Conservation (phyloP, 1,284 basidiomycete species). For the Austroboletus olivaceoglutinosus region DNA sequence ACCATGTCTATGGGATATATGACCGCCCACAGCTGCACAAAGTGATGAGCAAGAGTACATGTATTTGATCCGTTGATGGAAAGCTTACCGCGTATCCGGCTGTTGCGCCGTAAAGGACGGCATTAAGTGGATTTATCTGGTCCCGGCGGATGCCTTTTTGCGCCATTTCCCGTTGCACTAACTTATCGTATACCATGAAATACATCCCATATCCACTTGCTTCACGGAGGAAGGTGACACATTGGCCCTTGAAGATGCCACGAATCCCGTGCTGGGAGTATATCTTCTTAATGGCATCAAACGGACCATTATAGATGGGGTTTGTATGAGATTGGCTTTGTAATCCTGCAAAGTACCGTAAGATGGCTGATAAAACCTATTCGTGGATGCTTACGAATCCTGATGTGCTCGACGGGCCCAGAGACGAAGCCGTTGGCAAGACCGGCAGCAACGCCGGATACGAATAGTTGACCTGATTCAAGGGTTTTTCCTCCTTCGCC, state of each 20-base stretch:
- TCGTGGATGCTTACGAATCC: slow-evolving; percentile 76
- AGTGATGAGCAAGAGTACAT: slow-evolving; percentile 1
- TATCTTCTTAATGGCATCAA: slow-evolving; percentile 84
- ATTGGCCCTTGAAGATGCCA: slow-evolving; percentile 91
- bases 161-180: slow-evolving; percentile 84
- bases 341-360: slow-evolving; percentile 54
- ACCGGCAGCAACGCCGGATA: slow-evolving; percentile 82
- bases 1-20: slow-evolving; percentile 95
- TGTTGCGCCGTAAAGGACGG: slow-evolving; percentile 82
- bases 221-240: slow-evolving; percentile 87
- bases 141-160: slow-evolving; percentile 68
- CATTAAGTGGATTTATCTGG: slow-evolving; percentile 73
- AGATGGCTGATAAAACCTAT: slow-evolving; percentile 1
- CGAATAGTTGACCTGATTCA: slow-evolving; percentile 65
- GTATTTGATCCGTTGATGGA: neutral
- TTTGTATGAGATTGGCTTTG: slow-evolving; percentile 83
- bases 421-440: slow-evolving; percentile 91
- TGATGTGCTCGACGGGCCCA: slow-evolving; percentile 95
- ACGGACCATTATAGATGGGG: slow-evolving; percentile 77
- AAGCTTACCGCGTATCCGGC: slow-evolving; percentile 77
- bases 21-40: slow-evolving; percentile 68
- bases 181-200: slow-evolving; percentile 91
- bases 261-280: slow-evolving; percentile 70
- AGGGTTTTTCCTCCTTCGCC: slow-evolving; percentile 60
- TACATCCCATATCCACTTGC: slow-evolving; percentile 85